Conservation (phyloP, 805 yeast species). For the Ogataea pignaliae region DNA sequence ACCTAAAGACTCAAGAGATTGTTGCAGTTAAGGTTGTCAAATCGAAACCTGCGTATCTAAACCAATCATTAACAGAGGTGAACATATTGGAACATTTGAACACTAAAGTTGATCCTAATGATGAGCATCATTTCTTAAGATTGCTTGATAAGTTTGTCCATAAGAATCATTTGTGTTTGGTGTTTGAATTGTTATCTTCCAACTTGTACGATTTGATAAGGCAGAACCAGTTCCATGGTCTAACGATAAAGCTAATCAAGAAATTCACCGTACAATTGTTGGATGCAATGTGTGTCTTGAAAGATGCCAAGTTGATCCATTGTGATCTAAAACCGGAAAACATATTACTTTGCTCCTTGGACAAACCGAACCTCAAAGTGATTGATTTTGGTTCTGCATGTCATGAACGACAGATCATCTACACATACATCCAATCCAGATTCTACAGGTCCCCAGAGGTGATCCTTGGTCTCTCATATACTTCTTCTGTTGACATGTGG, state of each 20-base stretch:
- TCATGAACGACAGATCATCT: constrained; percentile 82
- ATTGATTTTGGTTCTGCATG: constrained; percentile 97
- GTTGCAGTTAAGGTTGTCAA: constrained; percentile 95
- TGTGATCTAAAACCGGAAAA: constrained; percentile 98
- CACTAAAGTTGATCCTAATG: constrained; percentile 60
- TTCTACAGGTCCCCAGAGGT: constrained; percentile 96
- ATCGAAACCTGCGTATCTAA: constrained; percentile 84
- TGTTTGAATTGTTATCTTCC: constrained; percentile 82
- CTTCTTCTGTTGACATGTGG: constrained; percentile 87
- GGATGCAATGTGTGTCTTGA: constrained; percentile 75
- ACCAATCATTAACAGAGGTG: constrained; percentile 90
- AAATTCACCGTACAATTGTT: constrained; percentile 75
- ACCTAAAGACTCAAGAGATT: constrained; percentile 67
- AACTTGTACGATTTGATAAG: constrained; percentile 86
- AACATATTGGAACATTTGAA: constrained; percentile 79
- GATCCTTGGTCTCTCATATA: constrained; percentile 84
- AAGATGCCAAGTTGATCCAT: constrained; percentile 81
- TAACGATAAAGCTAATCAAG: constrained; percentile 73
- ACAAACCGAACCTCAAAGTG: constrained; percentile 81
- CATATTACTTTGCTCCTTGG: constrained; percentile 72
- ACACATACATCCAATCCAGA: constrained; percentile 88
- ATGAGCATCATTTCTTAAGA: constrained; percentile 70
- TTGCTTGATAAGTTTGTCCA: constrained; percentile 87
- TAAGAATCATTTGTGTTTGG: constrained; percentile 87
- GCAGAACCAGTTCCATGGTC: constrained; percentile 91